Base-by-base conservation (phyloP, 139 green algal genomes). In the Chlorella sp. region DNA sequence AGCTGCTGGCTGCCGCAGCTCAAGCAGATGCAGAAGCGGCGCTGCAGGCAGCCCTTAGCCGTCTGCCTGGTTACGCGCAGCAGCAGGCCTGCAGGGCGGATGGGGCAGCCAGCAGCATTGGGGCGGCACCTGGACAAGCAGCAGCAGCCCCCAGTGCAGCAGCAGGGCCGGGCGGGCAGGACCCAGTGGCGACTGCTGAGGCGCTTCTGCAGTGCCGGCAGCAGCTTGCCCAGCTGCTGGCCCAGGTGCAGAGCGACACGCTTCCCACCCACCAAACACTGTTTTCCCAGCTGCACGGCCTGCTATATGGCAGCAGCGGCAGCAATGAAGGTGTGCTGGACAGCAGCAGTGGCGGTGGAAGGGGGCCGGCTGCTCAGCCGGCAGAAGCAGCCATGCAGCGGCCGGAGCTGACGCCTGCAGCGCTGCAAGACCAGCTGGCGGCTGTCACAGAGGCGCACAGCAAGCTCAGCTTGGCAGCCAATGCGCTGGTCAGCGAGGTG, bases 1-100 rank as follows among this genome's bases (percentile, higher is more conserved):
- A 79, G 34, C 30, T 38, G 5, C 44, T 39, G 25, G 55, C 80
- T 21, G 30, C 28, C 20, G 56, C 72, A 17, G 84, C 69, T 16
- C 78, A 63, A 2, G 36, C 41, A 26, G 74, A 89, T 47, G 73
- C 71, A 16, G 30, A 65, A 18, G 21, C 21, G 7, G 69, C 71
- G 63, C 68, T 89, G 32, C 68, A 75, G 38, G 60, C 85, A 26
- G 68, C 62, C 16, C 78, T 81, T 65, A 74, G 87, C 69, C 80
- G 87, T 21, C 60, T 90, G 57, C 83, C 76, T 9, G 38, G 57
- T 12, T 82, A 73, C 6, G n/a, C 36, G 4, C 36, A 62, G 25
- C 4, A 30, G 32, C 38, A 18, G 20, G 18, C 21, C 44, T 23
- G 25, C 16, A 76, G 67, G 30, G 51, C 12, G 60, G 32, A 36